phyloP scores from a whole-genome alignment of 352 stramenopile genomes.

The Achlya hypogyna region DNA sequence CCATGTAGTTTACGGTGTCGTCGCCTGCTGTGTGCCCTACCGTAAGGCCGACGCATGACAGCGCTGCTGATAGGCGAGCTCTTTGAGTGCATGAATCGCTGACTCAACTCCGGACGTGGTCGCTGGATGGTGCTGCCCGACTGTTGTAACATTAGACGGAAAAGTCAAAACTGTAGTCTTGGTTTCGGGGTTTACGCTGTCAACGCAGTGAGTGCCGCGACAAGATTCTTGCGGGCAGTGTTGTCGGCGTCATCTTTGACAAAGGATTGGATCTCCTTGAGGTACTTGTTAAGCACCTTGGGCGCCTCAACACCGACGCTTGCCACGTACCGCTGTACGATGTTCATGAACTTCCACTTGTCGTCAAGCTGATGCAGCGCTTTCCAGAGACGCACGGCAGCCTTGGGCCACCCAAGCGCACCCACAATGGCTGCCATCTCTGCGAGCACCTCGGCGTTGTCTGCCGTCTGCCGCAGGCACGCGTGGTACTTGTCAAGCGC shows the following conservation, averaged over 20 bases:
- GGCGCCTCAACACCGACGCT: background rate
- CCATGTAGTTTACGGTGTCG: no score
- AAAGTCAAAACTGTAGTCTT: no score
- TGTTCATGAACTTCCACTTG: constrained; percentile 13
- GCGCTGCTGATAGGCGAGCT: no score
- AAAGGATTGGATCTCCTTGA: background rate
- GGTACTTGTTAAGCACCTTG: background rate
- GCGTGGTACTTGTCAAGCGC: background rate
- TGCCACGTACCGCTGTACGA: background rate
- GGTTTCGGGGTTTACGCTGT: background rate
- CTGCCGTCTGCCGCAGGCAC: background rate
- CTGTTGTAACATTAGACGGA: no score
- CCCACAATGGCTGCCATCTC: constrained; percentile 7
- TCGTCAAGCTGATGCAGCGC: background rate
- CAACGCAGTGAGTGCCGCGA: background rate
- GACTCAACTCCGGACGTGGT: no score
- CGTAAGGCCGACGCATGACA: no score
- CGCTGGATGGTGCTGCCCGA: no score
- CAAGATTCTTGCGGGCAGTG: background rate
- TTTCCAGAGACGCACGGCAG: constrained; percentile 9
- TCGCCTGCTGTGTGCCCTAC: no score
- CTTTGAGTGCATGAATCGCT: no score
- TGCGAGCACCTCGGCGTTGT: background rate
- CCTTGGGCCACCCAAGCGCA: constrained; percentile 6
- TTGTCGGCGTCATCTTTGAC: background rate